A percentile compares a stretch with the other conserved stretches of the same genome.
Conservation (phyloP, 169 alveolate genomes). For the Plasmodium vivax region DNA sequence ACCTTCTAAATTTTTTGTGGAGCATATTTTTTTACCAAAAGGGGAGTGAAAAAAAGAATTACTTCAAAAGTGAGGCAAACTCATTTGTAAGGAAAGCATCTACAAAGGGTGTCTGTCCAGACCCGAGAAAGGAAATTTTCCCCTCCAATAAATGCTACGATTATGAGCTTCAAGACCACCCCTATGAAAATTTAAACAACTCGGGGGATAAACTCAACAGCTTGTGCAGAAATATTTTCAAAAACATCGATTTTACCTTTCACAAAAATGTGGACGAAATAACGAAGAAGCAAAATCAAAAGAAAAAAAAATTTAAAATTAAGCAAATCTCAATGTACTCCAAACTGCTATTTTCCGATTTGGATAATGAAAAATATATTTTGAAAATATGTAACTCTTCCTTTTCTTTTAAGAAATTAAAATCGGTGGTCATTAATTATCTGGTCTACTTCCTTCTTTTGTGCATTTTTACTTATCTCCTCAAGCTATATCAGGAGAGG, state of each 20-base stretch:
- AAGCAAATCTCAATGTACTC: conserved; percentile 72
- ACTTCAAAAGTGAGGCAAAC: conserved; percentile 21
- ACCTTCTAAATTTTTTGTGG: background rate
- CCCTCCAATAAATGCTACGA: background rate
- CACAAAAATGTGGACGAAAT: conserved; percentile 30
- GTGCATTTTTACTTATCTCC: conserved; percentile 46
- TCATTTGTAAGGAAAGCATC: background rate
- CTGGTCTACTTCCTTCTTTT: conserved; percentile 25
- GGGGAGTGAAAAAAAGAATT: conserved; percentile 8
- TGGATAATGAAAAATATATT: conserved; percentile 68
- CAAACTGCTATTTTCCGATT: conserved; percentile 47
- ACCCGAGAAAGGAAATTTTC: background rate
- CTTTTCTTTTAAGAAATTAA: conserved; percentile 50
- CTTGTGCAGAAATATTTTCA: conserved; percentile 21
- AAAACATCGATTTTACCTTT: conserved; percentile 16
- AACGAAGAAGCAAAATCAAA: conserved; percentile 36
- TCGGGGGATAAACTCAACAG: background rate
- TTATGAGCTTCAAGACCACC: background rate
- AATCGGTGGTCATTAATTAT: conserved; percentile 32
- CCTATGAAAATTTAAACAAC: background rate
- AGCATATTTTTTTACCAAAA: conserved; percentile 51
- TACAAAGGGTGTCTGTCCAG: background rate
- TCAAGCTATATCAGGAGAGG: conserved; percentile 60
- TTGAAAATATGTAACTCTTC: conserved; percentile 71
- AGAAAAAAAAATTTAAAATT: conserved; percentile 32